These are phyloP conservation scores for Didymella exigua DNA, from an alignment of 2,329 filamentous ascomycete genomes.

Conservation along the genomic window DNA sequence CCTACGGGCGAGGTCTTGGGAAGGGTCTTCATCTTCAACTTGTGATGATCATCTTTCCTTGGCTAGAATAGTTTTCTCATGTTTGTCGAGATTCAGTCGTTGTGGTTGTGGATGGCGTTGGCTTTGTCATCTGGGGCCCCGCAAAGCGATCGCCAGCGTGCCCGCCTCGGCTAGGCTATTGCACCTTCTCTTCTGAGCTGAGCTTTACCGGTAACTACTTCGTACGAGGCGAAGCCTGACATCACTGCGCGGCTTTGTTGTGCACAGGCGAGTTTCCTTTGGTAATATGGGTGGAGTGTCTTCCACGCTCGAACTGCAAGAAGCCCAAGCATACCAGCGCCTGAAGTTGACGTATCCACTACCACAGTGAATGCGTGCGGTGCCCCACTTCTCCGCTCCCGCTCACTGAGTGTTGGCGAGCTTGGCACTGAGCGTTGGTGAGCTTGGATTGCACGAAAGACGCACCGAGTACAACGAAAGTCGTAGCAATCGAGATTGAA, in stretches of 20 bases:
- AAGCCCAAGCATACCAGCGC: neutral
- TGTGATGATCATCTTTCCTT: constrained; percentile 8
- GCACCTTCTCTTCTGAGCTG: neutral
- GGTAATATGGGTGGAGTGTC: constrained; percentile 1
- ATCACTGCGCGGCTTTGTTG: constrained; percentile 5
- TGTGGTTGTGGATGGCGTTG: constrained; percentile 11
- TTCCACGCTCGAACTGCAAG: neutral
- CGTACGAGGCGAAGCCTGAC: neutral
- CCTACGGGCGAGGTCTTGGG: neutral
- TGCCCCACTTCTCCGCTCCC: neutral
- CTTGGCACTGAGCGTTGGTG: neutral
- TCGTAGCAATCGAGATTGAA: neutral
- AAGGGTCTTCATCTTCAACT: neutral
- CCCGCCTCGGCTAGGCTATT: constrained; percentile 1
- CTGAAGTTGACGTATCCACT: neutral
- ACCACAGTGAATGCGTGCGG: neutral
- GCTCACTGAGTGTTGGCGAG: neutral
- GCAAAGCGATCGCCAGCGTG: constrained; percentile 5
- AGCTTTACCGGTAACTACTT: too few relatives aligned
- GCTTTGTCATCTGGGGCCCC: constrained; percentile 14
- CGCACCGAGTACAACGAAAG: neutral
- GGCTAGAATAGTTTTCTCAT: constrained; percentile 15
- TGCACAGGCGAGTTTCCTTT: neutral
- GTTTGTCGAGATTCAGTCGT: neutral
- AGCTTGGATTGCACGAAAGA: neutral